These are phyloP conservation scores for Candida krabiensis DNA, from an alignment of 805 yeast species.

Conservation along the genomic window DNA sequence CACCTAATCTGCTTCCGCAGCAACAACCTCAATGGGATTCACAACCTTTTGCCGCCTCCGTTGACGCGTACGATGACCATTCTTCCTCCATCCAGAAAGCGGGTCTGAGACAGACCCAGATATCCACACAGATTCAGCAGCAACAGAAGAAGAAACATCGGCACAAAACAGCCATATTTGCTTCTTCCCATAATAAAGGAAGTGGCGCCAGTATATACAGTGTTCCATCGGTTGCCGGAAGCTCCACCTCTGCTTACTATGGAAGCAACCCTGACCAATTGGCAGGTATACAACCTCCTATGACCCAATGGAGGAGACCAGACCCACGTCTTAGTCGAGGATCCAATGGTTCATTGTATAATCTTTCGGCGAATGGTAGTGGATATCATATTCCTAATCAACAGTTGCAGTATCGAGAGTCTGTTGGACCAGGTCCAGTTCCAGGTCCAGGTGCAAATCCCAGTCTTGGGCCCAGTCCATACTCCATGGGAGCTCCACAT, in stretches of 20 bases:
- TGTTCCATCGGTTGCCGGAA: constrained; percentile 7
- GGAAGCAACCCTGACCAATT: constrained; percentile 1
- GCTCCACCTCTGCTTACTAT: neutral
- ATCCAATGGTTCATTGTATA: constrained; percentile 5
- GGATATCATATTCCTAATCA: constrained; percentile 1
- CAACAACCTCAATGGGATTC: constrained; percentile 3
- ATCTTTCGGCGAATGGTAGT: neutral
- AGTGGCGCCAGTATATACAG: constrained; percentile 10
- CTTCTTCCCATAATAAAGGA: constrained; percentile 1
- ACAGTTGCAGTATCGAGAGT: neutral
- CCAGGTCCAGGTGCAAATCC: neutral
- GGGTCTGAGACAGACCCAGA: constrained; percentile 32
- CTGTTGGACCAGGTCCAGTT: neutral
- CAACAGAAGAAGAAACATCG: constrained; percentile 28
- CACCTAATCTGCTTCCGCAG: constrained; percentile 3
- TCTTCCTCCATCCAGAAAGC: constrained; percentile 27
- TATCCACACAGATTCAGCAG: constrained; percentile 25
- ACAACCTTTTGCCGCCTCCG: constrained; percentile 4
- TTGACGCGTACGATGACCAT: constrained; percentile 31
- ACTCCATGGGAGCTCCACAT: too few species aligned
- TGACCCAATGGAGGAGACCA: constrained; percentile 7
- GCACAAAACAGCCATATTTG: constrained; percentile 22
- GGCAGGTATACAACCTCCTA: constrained; percentile 7
- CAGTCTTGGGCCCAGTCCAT: neutral
- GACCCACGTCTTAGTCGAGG: constrained; percentile 9